Evolutionary conservation across 148 eudicot species (phyloP).

Genomic region (Hydrangea macrophylla): DNA sequence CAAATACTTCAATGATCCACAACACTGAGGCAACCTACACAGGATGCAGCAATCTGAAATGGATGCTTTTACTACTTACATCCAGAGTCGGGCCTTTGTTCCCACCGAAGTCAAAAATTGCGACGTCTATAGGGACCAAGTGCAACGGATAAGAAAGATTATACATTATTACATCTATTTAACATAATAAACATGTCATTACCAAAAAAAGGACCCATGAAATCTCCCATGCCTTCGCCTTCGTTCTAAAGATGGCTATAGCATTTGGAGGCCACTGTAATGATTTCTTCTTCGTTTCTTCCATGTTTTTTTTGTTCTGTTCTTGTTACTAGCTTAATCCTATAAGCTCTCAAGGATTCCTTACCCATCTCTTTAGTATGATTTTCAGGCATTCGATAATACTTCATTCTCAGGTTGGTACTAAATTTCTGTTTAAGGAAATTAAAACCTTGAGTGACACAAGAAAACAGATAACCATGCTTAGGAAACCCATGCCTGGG

Average conservation of each 20-base stretch:
- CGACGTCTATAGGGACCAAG: not conserved
- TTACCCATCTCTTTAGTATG: too few relatives aligned
- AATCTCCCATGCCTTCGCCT: not conserved
- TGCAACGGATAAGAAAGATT: not conserved
- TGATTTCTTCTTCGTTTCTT: not conserved
- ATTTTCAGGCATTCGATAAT: too few relatives aligned
- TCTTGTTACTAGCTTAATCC: not conserved
- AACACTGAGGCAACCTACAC: not conserved
- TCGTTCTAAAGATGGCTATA: not conserved
- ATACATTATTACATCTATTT: too few relatives aligned
- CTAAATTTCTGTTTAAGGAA: not conserved
- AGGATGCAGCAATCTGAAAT: not conserved
- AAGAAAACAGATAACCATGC: not conserved
- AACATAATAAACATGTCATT: not conserved
- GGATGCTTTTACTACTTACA: not conserved
- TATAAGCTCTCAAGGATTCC: not conserved
- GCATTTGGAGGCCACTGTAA: not conserved
- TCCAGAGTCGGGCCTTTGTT: not conserved
- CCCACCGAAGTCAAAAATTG: not conserved
- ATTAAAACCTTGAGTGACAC: not conserved
- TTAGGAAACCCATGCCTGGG: conserved; percentile 57
- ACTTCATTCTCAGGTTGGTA: not conserved
- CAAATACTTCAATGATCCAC: conserved; percentile 4
- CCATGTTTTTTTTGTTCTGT: not conserved
- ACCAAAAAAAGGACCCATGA: not conserved